A percentile compares a stretch with the other conserved stretches of the same genome.
phyloP scores from a whole-genome alignment of 1,139 yeast species.

The Debaryomyces coudertii region DNA sequence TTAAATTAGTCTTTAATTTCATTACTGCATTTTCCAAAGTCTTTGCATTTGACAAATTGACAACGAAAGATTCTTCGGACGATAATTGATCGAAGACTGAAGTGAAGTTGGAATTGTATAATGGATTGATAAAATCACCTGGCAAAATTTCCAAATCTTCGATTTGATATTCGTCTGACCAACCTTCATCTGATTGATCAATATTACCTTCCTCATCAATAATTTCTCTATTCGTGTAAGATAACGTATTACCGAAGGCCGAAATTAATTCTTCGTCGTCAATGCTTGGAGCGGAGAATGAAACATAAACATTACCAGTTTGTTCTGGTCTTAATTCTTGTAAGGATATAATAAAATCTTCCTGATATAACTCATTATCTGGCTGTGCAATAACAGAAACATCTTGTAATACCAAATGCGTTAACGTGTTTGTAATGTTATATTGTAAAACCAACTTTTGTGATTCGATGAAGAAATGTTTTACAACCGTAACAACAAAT shows the following conservation, averaged over 20 bases:
- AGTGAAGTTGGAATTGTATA: slow-evolving; percentile 78
- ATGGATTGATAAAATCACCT: slow-evolving; percentile 82
- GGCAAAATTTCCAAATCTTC: slow-evolving; percentile 77
- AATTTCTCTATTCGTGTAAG: slow-evolving; percentile 79
- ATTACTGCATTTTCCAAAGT: slow-evolving; percentile 42
- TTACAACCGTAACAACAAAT: slow-evolving; percentile 82
- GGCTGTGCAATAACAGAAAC: slow-evolving; percentile 76
- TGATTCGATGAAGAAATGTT: slow-evolving; percentile 70
- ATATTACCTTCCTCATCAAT: slow-evolving; percentile 74
- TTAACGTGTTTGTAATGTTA: slow-evolving; percentile 81
- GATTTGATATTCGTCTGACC: slow-evolving; percentile 90
- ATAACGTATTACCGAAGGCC: slow-evolving; percentile 67
- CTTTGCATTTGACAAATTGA: slow-evolving; percentile 39
- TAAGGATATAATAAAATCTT: slow-evolving; percentile 76
- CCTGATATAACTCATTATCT: slow-evolving; percentile 60
- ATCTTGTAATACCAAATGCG: slow-evolving; percentile 74
- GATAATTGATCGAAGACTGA: slow-evolving; percentile 73
- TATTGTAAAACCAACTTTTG: slow-evolving; percentile 83
- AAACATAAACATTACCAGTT: slow-evolving; percentile 78
- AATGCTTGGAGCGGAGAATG: slow-evolving; percentile 60
- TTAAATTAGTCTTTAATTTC: slow-evolving; percentile 62
- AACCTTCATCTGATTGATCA: slow-evolving; percentile 77
- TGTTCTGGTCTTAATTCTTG: slow-evolving; percentile 71
- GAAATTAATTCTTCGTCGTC: slow-evolving; percentile 49
- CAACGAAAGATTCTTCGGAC: slow-evolving; percentile 36